A percentile compares a stretch with the other conserved stretches of the same genome.
These are phyloP conservation scores for Prunus salicina DNA, from an alignment of 306 rosid species.

Conservation along the genomic window DNA sequence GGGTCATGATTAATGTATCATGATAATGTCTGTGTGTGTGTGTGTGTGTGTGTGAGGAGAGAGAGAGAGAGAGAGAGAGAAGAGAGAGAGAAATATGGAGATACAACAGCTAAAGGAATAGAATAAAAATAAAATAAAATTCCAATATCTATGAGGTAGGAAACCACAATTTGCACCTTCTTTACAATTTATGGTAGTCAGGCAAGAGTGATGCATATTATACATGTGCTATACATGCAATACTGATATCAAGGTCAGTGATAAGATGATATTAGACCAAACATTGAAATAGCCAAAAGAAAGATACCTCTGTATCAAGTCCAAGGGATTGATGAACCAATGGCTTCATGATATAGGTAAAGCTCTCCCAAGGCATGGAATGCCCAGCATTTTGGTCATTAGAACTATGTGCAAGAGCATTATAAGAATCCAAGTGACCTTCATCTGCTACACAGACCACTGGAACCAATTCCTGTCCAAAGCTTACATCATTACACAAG, in stretches of 20 bases:
- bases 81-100: not conserved
- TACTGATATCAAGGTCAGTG: constrained; percentile 13
- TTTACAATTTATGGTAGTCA: constrained; percentile 1
- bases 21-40: no score
- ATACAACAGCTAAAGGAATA: not conserved
- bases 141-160: not conserved
- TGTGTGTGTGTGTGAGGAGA: not conserved
- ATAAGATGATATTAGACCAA: constrained; percentile 17
- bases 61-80: no score
- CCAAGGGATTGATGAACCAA: constrained; percentile 58
- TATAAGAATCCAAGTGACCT: constrained; percentile 51
- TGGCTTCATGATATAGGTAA: constrained; percentile 68
- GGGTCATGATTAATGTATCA: not conserved
- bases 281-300: constrained; percentile 11
- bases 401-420: constrained; percentile 27
- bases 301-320: constrained; percentile 75
- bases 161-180: not conserved
- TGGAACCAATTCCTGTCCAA: constrained; percentile 76
- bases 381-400: constrained; percentile 39
- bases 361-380: constrained; percentile 74
- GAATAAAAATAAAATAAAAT: no score
- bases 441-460: constrained; percentile 78
- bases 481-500: constrained; percentile 88
- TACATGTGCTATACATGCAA: not conserved
- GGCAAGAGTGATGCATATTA: not conserved